These are phyloP conservation scores for Tuber umbilicatum DNA, from an alignment of 495 filamentous ascomycete species.

Conservation along the genomic window DNA sequence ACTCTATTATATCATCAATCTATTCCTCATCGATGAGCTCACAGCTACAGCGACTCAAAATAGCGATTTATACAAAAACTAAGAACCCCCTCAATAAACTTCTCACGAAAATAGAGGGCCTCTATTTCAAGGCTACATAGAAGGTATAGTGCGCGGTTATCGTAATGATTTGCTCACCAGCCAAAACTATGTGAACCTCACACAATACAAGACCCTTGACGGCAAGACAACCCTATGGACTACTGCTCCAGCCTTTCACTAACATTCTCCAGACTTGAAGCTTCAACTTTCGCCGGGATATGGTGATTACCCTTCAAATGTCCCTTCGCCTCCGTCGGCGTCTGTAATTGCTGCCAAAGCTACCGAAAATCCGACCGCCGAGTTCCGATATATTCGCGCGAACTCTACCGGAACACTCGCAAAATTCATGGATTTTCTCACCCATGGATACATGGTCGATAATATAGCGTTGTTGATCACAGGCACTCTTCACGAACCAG, in stretches of 20 bases:
- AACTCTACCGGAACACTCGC: conserved; percentile 84
- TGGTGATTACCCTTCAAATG: conserved; percentile 89
- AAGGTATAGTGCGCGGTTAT: conserved; percentile 94
- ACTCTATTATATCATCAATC: too few relatives aligned
- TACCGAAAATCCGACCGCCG: conserved; percentile 93
- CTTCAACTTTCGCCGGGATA: conserved; percentile 93
- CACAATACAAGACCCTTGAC: conserved; percentile 97
- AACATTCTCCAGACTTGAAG: conserved; percentile 68
- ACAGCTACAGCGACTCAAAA: too few relatives aligned
- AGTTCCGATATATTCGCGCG: conserved; percentile 91
- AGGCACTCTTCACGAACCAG: conserved; percentile 92
- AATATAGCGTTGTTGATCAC: conserved; percentile 98
- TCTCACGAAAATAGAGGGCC: conserved; percentile 67
- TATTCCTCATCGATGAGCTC: too few relatives aligned
- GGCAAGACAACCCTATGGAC: conserved; percentile 51
- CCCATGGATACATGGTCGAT: conserved; percentile 99
- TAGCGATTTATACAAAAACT: neutral
- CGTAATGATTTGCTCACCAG: conserved; percentile 84
- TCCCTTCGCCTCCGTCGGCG: conserved; percentile 94
- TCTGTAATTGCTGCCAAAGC: conserved; percentile 89
- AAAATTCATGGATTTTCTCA: conserved; percentile 93
- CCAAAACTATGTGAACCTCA: conserved; percentile 91
- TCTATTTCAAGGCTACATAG: conserved; percentile 98
- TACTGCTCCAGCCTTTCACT: neutral
- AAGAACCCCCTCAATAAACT: conserved; percentile 15